phyloP scores from a whole-genome alignment of 768 basidiomycete genomes.

The Trametes maxima region DNA sequence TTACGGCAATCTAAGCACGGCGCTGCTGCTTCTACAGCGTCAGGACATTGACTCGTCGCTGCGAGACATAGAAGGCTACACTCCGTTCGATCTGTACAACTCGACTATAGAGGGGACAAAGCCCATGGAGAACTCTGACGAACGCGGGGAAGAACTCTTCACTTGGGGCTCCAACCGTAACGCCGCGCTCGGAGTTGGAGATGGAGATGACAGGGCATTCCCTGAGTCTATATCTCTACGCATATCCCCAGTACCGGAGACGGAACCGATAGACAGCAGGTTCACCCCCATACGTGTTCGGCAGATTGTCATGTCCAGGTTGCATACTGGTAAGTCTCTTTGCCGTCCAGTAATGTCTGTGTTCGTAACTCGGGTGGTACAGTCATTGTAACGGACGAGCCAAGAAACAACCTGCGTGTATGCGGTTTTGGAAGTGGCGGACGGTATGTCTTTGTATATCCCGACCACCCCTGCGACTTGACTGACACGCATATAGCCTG shows the following conservation, averaged over 20 bases:
- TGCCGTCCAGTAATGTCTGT: not conserved
- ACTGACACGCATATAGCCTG: conserved; percentile 46
- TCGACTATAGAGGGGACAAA: conserved; percentile 79
- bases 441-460: conserved; percentile 50
- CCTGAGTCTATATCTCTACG: conserved; percentile 54
- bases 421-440: conserved; percentile 93
- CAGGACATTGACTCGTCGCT: conserved; percentile 69
- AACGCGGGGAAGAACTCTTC: conserved; percentile 57
- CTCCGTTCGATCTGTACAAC: conserved; percentile 92
- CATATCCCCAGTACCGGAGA: conserved; percentile 14
- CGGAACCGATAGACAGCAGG: conserved; percentile 41
- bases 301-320: conserved; percentile 78
- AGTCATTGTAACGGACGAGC: conserved; percentile 74
- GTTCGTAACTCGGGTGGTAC: not conserved
- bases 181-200: conserved; percentile 83
- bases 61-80: conserved; percentile 88
- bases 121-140: conserved; percentile 42
- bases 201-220: conserved; percentile 72
- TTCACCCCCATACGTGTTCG: conserved; percentile 67
- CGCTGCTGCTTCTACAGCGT: conserved; percentile 74
- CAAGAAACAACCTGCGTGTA: conserved; percentile 69
- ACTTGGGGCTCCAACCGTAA: conserved; percentile 90
- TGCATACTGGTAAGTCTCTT: conserved; percentile 72
- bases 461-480: conserved; percentile 1
- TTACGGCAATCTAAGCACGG: conserved; percentile 70